Evolutionary conservation across 1,284 basidiomycete species (phyloP), one percentile per base, ranked within the genome.

Genomic region (Apiotrichum sp.): DNA sequence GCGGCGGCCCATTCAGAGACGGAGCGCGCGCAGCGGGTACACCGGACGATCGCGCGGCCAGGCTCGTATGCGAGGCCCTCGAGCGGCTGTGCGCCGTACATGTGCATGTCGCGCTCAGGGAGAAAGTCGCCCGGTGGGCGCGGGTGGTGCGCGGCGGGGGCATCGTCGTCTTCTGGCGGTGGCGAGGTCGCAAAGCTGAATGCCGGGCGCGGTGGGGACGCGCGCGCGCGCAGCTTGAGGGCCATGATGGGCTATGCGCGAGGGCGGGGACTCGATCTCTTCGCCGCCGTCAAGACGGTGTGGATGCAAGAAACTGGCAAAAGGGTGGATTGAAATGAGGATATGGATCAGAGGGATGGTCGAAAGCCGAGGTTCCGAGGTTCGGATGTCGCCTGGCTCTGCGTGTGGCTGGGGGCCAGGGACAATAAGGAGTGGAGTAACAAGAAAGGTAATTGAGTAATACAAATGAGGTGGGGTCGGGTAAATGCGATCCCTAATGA

Each of bases 91-190:
- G 84, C 80, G 38, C 89, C 89, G 73, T 87, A 93, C 58, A 88
- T 80, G 78, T 86, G 87, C 89, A 92, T 92, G 69, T 91, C 88
- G 59, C 82, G 82, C 7, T 87, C 87, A 33, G 86, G 83, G 13
- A 92, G 83, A 83, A 88, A 89, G 77, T 84, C 81, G 29, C 87
- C 87, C 0, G 89, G 89, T 0, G 88, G 87, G 29, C 65, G 61
- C 11, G 70, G 66, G 32, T 53, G 56, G 41, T 55, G 16, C 51
- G 47, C 33, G 53, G 52, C 36, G 41, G 57, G 47, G 8, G 47
- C 48, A 29, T 49, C 55, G 33, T 55, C 53, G 13, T 56, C 53
- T 11, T 33, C 48, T 8, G 53, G 52, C 16, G 57, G 56, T 16
- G 61, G 58, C 46, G 52, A 53, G 34, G 51, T 57, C 14, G 43